phyloP scores from a whole-genome alignment of 768 basidiomycete genomes.

The Rhodotorula toruloides region DNA sequence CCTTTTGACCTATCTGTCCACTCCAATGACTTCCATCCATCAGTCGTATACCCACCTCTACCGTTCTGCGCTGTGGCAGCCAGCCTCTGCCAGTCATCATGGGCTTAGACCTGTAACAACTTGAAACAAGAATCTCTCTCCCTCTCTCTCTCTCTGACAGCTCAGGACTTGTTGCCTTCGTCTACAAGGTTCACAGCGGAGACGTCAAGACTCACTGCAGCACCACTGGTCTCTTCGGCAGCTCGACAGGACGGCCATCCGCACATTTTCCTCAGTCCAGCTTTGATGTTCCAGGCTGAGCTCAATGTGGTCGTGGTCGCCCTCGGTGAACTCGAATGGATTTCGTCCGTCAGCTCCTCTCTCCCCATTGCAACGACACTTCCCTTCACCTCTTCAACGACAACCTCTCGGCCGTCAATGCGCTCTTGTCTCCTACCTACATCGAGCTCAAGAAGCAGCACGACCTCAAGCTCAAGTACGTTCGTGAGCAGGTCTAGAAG shows the following conservation, averaged over 20 bases:
- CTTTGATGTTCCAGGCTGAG: neutral
- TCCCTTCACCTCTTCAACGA: neutral
- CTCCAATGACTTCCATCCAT: too few relatives aligned
- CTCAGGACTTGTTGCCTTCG: slow-evolving; percentile 40
- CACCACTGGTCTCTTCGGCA: slow-evolving; percentile 36
- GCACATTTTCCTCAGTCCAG: neutral
- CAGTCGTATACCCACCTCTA: too few relatives aligned
- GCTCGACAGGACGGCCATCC: neutral
- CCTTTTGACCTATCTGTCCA: too few relatives aligned
- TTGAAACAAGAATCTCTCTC: too few relatives aligned
- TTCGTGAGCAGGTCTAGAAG: neutral
- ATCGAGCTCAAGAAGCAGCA: neutral
- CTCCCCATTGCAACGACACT: neutral
- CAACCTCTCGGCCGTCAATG: neutral
- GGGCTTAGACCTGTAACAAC: too few relatives aligned
- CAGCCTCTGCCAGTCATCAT: too few relatives aligned
- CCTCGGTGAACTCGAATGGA: neutral
- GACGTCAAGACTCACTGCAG: slow-evolving; percentile 43
- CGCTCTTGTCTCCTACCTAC: neutral
- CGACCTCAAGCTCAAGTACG: neutral
- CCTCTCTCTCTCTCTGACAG: slow-evolving; percentile 3
- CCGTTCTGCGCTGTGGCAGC: too few relatives aligned
- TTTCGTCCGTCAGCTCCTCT: neutral
- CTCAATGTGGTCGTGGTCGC: neutral
- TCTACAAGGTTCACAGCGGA: slow-evolving; percentile 41